Evolutionary conservation across 179 eudicot genomes (phyloP).

Genomic region (Heliamphora pulchella): DNA sequence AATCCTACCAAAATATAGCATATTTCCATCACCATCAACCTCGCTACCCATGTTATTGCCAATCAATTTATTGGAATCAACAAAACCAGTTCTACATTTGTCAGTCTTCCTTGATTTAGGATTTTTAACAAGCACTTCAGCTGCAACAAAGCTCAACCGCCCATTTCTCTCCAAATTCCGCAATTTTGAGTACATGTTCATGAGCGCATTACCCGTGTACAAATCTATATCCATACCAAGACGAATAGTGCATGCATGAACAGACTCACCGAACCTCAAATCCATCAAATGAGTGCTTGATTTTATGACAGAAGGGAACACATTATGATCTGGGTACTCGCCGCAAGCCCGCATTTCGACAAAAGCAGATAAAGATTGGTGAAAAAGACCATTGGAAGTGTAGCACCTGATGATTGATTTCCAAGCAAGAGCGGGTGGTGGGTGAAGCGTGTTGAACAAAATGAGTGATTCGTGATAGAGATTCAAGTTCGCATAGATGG

Average conservation of each 20-base stretch:
- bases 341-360: conserved; percentile 48
- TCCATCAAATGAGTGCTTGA: conserved; percentile 52
- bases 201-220: conserved; percentile 67
- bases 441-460: conserved; percentile 34
- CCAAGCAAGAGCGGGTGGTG: conserved; percentile 46
- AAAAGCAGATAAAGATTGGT: conserved; percentile 43
- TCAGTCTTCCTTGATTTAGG: conserved; percentile 14
- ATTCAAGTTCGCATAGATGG: conserved; percentile 45
- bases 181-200: conserved; percentile 79
- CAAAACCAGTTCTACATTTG: background rate
- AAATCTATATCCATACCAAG: conserved; percentile 59
- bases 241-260: conserved; percentile 51
- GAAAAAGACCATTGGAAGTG: conserved; percentile 34
- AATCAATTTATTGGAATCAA: conserved; percentile 6
- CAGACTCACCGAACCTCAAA: conserved; percentile 53
- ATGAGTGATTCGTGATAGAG: conserved; percentile 39
- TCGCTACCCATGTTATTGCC: background rate
- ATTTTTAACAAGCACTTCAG: conserved; percentile 46
- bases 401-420: conserved; percentile 58
- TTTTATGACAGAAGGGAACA: conserved; percentile 69
- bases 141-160: background rate
- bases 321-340: conserved; percentile 55
- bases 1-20: background rate
- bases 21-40: background rate
- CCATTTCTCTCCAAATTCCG: conserved; percentile 14